phyloP scores from a whole-genome alignment of 2,329 filamentous ascomycete species.

The Parastagonospora nodorum region DNA sequence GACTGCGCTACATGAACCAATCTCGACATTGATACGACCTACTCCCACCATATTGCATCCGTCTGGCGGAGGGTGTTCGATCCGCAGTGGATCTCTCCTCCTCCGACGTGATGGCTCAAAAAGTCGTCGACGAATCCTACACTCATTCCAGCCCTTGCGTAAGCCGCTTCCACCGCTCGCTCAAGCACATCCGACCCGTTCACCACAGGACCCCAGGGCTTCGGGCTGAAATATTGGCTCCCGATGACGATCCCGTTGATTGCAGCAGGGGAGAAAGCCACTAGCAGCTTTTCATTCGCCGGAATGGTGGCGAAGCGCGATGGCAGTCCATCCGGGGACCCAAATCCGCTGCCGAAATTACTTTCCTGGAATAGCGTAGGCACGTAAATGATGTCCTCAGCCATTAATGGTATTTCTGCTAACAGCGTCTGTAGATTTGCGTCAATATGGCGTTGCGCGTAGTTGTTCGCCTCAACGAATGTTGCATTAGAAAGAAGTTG shows the following conservation, averaged over 20 bases:
- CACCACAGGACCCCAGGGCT: background rate
- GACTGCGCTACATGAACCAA: too few species aligned
- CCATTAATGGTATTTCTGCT: background rate
- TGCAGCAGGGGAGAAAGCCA: background rate
- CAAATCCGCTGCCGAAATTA: background rate
- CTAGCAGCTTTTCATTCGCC: background rate
- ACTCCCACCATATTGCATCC: background rate
- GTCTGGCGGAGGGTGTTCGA: background rate
- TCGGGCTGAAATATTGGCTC: background rate
- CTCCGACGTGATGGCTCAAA: background rate
- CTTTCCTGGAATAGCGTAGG: background rate
- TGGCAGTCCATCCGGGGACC: too few species aligned
- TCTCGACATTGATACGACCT: background rate
- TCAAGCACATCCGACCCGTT: background rate
- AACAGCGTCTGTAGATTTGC: background rate
- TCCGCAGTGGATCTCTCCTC: conserved; percentile 1
- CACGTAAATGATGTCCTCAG: background rate
- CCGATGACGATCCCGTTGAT: background rate
- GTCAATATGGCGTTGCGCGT: background rate
- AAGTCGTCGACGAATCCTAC: background rate
- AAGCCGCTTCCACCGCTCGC: background rate
- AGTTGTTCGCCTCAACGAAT: too few species aligned
- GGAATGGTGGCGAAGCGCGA: background rate
- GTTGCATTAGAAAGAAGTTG: background rate
- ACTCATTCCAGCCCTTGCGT: background rate